Conservation (phyloP, 2,329 filamentous ascomycete species). For the Xylariaceae sp. region DNA sequence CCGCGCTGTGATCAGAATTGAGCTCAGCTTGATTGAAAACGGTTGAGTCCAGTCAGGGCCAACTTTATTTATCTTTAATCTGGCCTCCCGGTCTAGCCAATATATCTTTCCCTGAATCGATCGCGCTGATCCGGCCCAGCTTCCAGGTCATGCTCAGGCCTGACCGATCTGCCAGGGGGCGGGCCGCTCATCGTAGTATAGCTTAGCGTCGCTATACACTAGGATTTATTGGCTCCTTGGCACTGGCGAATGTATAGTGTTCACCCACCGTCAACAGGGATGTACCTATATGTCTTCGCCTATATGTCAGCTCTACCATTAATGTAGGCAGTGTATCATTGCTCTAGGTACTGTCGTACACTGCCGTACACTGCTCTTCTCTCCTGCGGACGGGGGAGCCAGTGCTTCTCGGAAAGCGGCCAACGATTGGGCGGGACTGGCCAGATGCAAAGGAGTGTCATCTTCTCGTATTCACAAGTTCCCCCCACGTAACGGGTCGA, state of each 20-base stretch:
- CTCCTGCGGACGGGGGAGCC: not conserved
- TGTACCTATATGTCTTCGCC: too few species aligned
- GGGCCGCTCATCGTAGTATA: too few species aligned
- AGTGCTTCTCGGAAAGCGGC: conserved; percentile 11
- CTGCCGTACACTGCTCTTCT: too few species aligned
- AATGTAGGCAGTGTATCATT: too few species aligned
- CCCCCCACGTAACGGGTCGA: too few species aligned
- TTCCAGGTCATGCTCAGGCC: conserved; percentile 1
- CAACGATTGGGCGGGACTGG: too few species aligned
- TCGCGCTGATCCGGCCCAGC: not conserved
- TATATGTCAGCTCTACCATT: too few species aligned
- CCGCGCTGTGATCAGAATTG: not conserved
- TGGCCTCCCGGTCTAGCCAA: too few species aligned
- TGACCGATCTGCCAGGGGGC: conserved; percentile 8
- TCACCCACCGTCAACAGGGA: not conserved
- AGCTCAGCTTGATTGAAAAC: conserved; percentile 4
- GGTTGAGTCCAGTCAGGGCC: not conserved
- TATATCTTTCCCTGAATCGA: not conserved
- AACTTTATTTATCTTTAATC: not conserved
- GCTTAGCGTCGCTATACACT: not conserved
- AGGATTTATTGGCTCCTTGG: not conserved
- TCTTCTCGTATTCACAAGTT: conserved; percentile 29
- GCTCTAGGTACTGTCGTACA: too few species aligned
- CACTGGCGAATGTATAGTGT: not conserved
- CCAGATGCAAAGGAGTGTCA: conserved; percentile 16